These are phyloP conservation scores for Aspergillus caelatus DNA, from an alignment of 2,329 filamentous ascomycete species.

Conservation along the genomic window DNA sequence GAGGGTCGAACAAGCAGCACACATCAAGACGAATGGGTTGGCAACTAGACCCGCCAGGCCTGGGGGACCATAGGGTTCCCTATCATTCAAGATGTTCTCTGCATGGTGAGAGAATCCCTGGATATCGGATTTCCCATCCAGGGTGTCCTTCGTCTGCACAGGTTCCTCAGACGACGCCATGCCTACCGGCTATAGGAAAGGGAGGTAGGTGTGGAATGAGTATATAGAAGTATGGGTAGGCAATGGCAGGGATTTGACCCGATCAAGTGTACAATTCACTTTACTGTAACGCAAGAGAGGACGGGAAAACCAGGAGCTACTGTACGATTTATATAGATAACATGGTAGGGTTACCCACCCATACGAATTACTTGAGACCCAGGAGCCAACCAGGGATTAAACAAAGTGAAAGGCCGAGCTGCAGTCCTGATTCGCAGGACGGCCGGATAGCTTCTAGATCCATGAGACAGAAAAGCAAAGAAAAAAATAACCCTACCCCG, in stretches of 20 bases:
- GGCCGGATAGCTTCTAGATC: slow-evolving; percentile 6
- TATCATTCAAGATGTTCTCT: slow-evolving; percentile 31
- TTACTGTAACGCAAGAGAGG: background rate
- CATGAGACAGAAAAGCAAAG: slow-evolving; percentile 13
- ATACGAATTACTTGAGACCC: background rate
- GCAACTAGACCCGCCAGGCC: slow-evolving; percentile 52
- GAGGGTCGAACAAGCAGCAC: slow-evolving; percentile 54
- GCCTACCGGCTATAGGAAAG: background rate
- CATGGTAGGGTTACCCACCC: background rate
- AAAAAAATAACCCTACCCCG: slow-evolving; percentile 13
- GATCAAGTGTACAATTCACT: background rate
- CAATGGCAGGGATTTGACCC: background rate
- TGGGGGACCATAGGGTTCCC: slow-evolving; percentile 37
- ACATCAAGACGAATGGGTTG: slow-evolving; percentile 54
- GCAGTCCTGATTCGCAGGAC: slow-evolving; percentile 15
- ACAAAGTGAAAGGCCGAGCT: slow-evolving; percentile 10
- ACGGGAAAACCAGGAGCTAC: background rate
- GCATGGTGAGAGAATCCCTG: slow-evolving; percentile 39
- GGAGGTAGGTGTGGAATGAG: background rate
- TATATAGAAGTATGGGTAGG: background rate
- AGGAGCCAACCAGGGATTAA: slow-evolving; percentile 8
- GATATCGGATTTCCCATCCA: slow-evolving; percentile 18
- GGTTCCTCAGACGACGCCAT: slow-evolving; percentile 25
- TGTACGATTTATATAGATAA: slow-evolving; percentile 14
- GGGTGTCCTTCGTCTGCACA: slow-evolving; percentile 22